These are phyloP conservation scores for Centella asiatica DNA, from an alignment of 129 eudicot genomes.

Conservation along the genomic window DNA sequence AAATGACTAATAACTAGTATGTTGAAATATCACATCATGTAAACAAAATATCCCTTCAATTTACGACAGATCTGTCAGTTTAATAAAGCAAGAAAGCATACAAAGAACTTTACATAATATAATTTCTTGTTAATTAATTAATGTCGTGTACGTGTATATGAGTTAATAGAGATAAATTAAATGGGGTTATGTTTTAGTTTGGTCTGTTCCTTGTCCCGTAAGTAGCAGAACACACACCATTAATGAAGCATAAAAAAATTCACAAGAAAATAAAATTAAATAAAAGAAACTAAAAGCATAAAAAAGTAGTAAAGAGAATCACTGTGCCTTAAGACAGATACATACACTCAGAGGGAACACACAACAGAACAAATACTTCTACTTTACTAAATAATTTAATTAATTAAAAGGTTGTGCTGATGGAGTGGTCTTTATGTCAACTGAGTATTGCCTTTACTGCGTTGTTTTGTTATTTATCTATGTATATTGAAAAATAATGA, in stretches of 20 bases:
- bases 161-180: neutral
- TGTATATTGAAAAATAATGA: no score
- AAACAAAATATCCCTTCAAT: no score
- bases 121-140: no score
- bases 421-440: neutral
- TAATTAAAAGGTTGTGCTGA: neutral
- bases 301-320: neutral
- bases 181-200: conserved; percentile 1
- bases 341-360: neutral
- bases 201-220: conserved; percentile 11
- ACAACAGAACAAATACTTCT: conserved; percentile 3
- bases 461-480: no score
- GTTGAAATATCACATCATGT: no score
- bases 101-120: no score
- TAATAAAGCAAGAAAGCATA: no score
- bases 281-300: no score
- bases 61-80: no score
- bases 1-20: no score
- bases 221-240: neutral
- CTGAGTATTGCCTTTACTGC: no score
- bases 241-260: neutral
- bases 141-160: conserved; percentile 2
- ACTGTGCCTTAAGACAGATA: neutral
- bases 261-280: neutral
- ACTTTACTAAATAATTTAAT: neutral